These are phyloP conservation scores for Populus hybrid DNA, from an alignment of 441 rosid species.

Conservation along the genomic window DNA sequence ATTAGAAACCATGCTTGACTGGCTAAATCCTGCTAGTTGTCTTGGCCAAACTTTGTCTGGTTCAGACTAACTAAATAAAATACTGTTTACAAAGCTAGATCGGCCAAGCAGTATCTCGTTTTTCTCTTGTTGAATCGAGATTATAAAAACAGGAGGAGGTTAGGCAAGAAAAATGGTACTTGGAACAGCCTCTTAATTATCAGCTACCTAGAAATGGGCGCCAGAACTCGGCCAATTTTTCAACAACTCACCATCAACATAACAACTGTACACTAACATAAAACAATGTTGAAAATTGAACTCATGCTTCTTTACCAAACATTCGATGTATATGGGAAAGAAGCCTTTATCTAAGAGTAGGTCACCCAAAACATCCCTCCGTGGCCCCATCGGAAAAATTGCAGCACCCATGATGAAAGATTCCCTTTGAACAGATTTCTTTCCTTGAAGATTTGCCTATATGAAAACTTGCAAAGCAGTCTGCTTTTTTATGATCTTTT, in stretches of 20 bases:
- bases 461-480: neutral
- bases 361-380: neutral
- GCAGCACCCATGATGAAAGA: neutral
- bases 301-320: neutral
- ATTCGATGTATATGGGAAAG: neutral
- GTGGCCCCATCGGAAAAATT: neutral
- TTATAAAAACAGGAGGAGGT: neutral
- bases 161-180: neutral
- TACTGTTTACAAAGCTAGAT: neutral
- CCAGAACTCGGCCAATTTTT: slow-evolving; percentile 1
- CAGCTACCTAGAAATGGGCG: neutral
- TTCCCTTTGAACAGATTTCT: neutral
- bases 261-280: neutral
- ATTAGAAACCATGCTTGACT: neutral
- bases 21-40: neutral
- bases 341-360: neutral
- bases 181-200: neutral
- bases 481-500: neutral
- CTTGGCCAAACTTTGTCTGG: neutral
- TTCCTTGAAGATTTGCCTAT: neutral
- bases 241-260: slow-evolving; percentile 5
- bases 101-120: neutral
- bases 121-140: neutral
- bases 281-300: neutral
- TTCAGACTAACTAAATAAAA: neutral